phyloP scores from a whole-genome alignment of 805 yeast species.

The Candida hispaniensis region DNA sequence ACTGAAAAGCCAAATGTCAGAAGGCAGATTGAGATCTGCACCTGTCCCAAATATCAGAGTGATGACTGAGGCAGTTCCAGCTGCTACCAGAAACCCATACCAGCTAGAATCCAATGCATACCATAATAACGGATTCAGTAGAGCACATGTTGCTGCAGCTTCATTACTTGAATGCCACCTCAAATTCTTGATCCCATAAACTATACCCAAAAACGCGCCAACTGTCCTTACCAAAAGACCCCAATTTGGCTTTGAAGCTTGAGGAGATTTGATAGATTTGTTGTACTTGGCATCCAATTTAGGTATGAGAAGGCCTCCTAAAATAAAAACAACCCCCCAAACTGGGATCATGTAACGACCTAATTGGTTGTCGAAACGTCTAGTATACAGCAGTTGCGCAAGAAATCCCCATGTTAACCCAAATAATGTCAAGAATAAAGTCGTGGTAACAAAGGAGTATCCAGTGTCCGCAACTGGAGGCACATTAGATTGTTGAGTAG shows the following conservation, averaged over 20 bases:
- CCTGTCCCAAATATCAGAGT: slow-evolving; percentile 23
- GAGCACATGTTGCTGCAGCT: slow-evolving; percentile 30
- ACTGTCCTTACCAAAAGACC: slow-evolving; percentile 30
- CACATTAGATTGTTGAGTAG: no score
- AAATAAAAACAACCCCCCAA: no score
- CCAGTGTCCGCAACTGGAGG: no score
- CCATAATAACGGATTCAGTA: slow-evolving; percentile 34
- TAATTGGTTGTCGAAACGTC: no score
- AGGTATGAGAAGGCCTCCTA: no score
- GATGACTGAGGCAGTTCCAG: slow-evolving; percentile 27
- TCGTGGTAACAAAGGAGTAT: no score
- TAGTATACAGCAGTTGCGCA: no score
- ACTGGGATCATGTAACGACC: no score
- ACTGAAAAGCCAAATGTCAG: slow-evolving; percentile 25
- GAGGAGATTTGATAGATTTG: neutral
- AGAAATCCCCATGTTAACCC: no score
- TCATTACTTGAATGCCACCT: slow-evolving; percentile 30
- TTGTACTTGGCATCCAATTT: no score
- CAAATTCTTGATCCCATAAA: slow-evolving; percentile 32
- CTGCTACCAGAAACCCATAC: slow-evolving; percentile 30
- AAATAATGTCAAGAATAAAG: no score
- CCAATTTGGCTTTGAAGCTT: slow-evolving; percentile 26
- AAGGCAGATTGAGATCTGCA: slow-evolving; percentile 21
- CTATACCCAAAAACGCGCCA: slow-evolving; percentile 32
- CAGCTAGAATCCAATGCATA: slow-evolving; percentile 30